A percentile compares a stretch with the other conserved stretches of the same genome.
Evolutionary conservation across 1,284 basidiomycete genomes (phyloP).

Genomic region (Tranzscheliella williamsii): DNA sequence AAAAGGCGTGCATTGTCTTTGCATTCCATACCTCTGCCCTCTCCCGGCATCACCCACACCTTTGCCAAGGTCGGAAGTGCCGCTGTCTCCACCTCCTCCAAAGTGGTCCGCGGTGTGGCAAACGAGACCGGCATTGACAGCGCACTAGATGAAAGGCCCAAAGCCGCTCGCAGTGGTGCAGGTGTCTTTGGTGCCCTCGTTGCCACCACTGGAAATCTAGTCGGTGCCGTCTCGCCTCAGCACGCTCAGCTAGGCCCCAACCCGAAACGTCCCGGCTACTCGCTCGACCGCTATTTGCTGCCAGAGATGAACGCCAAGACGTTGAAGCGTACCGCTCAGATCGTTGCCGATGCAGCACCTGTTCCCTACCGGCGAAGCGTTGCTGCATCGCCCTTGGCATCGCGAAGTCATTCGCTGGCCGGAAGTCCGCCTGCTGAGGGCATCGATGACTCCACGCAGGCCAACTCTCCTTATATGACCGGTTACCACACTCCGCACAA

Average conservation of each 20-base stretch:
- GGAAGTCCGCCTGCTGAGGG: constrained; percentile 21
- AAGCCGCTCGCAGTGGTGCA: constrained; percentile 67
- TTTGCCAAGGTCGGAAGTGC: constrained; percentile 36
- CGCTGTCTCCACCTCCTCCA: constrained; percentile 25
- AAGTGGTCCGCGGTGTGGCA: constrained; percentile 47
- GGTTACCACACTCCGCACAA: constrained; percentile 31
- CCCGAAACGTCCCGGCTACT: constrained; percentile 71
- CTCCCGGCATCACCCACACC: constrained; percentile 29
- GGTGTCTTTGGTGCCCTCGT: constrained; percentile 77
- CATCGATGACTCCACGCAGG: constrained; percentile 29
- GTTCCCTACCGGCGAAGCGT: constrained; percentile 31
- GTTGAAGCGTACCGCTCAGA: constrained; percentile 54
- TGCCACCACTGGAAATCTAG: constrained; percentile 70
- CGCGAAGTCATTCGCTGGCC: constrained; percentile 30
- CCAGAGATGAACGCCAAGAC: constrained; percentile 61
- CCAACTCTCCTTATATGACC: constrained; percentile 23
- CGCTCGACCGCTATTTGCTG: constrained; percentile 67
- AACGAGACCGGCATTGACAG: constrained; percentile 53
- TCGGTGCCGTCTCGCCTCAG: constrained; percentile 57
- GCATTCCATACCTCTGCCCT: constrained; percentile 19
- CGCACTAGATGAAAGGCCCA: constrained; percentile 63
- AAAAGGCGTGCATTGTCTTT: constrained; percentile 30
- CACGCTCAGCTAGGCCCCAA: constrained; percentile 68
- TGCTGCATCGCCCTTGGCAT: constrained; percentile 20
- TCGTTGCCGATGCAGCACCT: constrained; percentile 55